Evolutionary conservation across 2,329 filamentous ascomycete species (phyloP).

Genomic region (Akanthomyces dipterigenus): DNA sequence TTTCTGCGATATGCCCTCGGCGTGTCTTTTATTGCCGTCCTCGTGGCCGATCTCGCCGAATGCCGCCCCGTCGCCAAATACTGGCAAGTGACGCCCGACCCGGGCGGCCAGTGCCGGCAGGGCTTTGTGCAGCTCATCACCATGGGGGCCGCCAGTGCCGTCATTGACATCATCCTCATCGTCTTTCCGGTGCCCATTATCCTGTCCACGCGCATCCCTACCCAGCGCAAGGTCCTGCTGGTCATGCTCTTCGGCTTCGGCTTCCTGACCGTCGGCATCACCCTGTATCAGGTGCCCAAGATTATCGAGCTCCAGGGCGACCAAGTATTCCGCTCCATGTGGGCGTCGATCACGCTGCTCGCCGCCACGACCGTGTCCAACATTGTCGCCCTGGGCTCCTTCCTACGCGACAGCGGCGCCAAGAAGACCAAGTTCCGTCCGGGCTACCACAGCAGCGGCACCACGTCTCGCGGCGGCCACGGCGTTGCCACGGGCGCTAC

Average conservation of each 20-base stretch:
- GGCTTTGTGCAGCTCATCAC: slow-evolving; percentile 78
- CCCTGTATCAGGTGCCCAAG: slow-evolving; percentile 65
- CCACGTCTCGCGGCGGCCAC: slow-evolving; percentile 20
- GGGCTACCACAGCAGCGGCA: slow-evolving; percentile 30
- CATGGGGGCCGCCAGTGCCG: slow-evolving; percentile 74
- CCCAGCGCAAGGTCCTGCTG: slow-evolving; percentile 71
- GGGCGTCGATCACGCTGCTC: slow-evolving; percentile 81
- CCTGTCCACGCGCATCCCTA: slow-evolving; percentile 64
- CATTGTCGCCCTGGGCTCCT: slow-evolving; percentile 78
- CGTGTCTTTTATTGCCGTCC: slow-evolving; percentile 67
- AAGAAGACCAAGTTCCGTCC: slow-evolving; percentile 78
- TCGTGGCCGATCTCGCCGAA: slow-evolving; percentile 74
- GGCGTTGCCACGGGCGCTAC: slow-evolving; percentile 17
- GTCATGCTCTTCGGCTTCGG: slow-evolving; percentile 74
- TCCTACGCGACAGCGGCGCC: slow-evolving; percentile 76
- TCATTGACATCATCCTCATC: slow-evolving; percentile 79
- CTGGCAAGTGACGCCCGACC: slow-evolving; percentile 74
- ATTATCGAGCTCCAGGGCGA: slow-evolving; percentile 62
- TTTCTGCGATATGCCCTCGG: slow-evolving; percentile 65
- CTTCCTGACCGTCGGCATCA: slow-evolving; percentile 66
- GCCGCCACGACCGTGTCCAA: slow-evolving; percentile 81
- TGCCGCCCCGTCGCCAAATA: slow-evolving; percentile 67
- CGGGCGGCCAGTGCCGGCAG: slow-evolving; percentile 73
- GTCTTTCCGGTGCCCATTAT: slow-evolving; percentile 84
- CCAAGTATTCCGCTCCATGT: slow-evolving; percentile 77